Conservation (phyloP, 768 basidiomycete genomes). For the Aureoboletus auriporus region DNA sequence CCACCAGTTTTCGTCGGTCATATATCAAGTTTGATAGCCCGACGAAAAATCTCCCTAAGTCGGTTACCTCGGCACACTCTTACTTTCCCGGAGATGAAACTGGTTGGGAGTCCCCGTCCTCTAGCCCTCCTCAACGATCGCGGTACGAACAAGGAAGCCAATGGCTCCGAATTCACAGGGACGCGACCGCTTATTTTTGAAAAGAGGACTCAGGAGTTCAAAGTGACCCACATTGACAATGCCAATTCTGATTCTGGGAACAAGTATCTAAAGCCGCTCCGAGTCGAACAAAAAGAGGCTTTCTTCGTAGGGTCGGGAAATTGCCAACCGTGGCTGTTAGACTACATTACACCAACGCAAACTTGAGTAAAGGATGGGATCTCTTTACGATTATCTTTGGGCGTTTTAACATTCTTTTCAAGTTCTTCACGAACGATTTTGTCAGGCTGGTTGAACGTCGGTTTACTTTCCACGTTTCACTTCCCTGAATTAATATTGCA, state of each 20-base stretch:
- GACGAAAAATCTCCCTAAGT: constrained; percentile 35
- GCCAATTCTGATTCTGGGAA: constrained; percentile 31
- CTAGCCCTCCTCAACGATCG: constrained; percentile 63
- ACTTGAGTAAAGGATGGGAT: no score
- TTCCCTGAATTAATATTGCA: no score
- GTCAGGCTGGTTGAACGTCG: constrained; percentile 1
- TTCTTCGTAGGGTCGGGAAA: constrained; percentile 51
- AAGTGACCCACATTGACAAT: constrained; percentile 32
- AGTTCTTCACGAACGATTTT: no score
- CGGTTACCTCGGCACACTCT: not conserved
- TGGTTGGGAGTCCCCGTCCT: constrained; percentile 51
- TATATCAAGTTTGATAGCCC: constrained; percentile 49
- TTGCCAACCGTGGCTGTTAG: constrained; percentile 60
- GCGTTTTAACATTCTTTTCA: no score
- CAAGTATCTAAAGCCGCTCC: constrained; percentile 57
- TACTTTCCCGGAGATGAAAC: not conserved
- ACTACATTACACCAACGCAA: constrained; percentile 55
- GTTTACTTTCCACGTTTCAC: not conserved
- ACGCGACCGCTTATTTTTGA: constrained; percentile 56
- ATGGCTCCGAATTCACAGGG: constrained; percentile 16
- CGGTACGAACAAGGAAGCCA: constrained; percentile 36
- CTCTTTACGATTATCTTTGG: no score
- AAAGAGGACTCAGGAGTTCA: constrained; percentile 47
- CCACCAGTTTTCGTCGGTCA: constrained; percentile 39
- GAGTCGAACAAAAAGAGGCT: constrained; percentile 61